phyloP scores from a whole-genome alignment of 2,329 filamentous ascomycete genomes.

The Ceratocystis albifundus region DNA sequence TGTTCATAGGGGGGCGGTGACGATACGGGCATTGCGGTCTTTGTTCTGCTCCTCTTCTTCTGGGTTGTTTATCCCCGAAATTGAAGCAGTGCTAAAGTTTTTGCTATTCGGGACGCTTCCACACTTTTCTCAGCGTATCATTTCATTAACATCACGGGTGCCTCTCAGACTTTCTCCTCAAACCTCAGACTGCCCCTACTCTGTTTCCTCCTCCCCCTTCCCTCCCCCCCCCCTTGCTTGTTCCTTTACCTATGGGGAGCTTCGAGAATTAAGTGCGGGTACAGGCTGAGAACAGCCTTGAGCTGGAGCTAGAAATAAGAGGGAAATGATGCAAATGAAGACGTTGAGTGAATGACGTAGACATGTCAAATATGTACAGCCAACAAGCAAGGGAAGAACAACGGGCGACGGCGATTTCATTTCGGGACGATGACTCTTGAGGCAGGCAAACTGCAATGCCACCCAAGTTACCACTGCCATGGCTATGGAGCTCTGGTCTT shows the following conservation, averaged over 20 bases:
- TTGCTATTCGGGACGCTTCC: not conserved
- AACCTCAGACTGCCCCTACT: not conserved
- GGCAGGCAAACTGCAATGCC: no score
- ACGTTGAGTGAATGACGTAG: not conserved
- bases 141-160: not conserved
- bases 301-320: no score
- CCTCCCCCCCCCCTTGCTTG: not conserved
- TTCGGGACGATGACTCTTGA: no score
- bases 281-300: no score
- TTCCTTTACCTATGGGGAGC: not conserved
- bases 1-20: no score
- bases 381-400: not conserved
- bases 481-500: no score
- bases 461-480: no score
- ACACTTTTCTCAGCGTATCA: not conserved
- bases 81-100: not conserved
- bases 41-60: not conserved
- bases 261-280: not conserved
- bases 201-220: not conserved
- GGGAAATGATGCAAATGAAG: no score
- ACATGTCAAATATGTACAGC: not conserved
- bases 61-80: not conserved
- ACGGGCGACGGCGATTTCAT: not conserved
- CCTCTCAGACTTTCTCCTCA: constrained; percentile 1
- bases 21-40: no score